Evolutionary conservation across 2,329 filamentous ascomycete genomes (phyloP).

Genomic region (Pseudocercospora eumusae): DNA sequence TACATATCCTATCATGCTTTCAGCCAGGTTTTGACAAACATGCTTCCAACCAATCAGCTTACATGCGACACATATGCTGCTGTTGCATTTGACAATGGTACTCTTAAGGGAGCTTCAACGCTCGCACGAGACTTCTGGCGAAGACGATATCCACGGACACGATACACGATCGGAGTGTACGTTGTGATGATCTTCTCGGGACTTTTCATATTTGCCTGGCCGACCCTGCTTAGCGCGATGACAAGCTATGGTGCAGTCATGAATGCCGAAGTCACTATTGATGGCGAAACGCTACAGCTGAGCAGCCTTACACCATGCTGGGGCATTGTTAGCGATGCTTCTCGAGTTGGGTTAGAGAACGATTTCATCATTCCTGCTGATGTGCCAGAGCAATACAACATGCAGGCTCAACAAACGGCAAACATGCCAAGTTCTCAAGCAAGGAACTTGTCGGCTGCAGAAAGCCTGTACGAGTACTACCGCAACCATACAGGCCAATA

Average conservation of each 20-base stretch:
- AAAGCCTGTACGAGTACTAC: background rate
- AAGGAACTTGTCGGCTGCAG: background rate
- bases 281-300: background rate
- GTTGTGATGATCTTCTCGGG: constrained; percentile 5
- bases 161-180: background rate
- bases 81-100: constrained; percentile 7
- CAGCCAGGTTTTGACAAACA: constrained; percentile 2
- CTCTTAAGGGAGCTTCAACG: background rate
- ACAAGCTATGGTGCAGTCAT: constrained; percentile 10
- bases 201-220: constrained; percentile 1
- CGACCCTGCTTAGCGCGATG: constrained; percentile 6
- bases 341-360: background rate
- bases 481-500: background rate
- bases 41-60: background rate
- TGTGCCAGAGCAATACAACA: background rate
- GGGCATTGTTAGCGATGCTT: background rate
- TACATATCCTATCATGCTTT: constrained; percentile 7
- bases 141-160: constrained; percentile 1
- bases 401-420: background rate
- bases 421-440: background rate
- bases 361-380: constrained; percentile 5
- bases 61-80: constrained; percentile 11
- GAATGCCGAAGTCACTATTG: background rate
- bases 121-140: background rate
- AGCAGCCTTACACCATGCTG: background rate